Percentiles rank a stretch among this genome's conserved stretches.
Conservation (phyloP, 495 filamentous ascomycete species). For the Cercophora newfieldiana region DNA sequence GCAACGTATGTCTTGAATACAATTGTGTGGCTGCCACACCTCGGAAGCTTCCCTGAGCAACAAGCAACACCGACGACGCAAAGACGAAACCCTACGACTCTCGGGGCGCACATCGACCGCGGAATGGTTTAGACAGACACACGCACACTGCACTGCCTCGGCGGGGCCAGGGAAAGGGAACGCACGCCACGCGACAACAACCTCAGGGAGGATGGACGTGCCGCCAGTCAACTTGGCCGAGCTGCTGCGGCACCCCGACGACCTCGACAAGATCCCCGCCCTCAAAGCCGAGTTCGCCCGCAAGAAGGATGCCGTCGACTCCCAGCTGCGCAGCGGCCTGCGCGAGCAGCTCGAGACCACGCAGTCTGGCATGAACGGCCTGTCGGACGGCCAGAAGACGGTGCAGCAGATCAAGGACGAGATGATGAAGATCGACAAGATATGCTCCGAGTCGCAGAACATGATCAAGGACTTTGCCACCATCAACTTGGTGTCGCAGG, state of each 20-base stretch:
- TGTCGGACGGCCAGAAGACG: conserved; percentile 83
- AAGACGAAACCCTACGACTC: not conserved
- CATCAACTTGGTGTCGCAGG: conserved; percentile 89
- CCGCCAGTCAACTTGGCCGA: conserved; percentile 69
- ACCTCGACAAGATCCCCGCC: conserved; percentile 90
- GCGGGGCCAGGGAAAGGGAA: conserved; percentile 11
- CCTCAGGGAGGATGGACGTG: no score
- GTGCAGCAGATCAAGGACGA: conserved; percentile 92
- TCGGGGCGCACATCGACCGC: conserved; percentile 4
- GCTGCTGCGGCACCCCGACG: conserved; percentile 70
- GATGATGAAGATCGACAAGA: conserved; percentile 96
- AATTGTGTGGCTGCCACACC: not conserved
- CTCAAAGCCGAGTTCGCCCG: conserved; percentile 91
- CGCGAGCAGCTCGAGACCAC: conserved; percentile 90
- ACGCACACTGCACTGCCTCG: conserved; percentile 5
- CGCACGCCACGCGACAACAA: conserved; percentile 35
- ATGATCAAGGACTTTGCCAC: conserved; percentile 97
- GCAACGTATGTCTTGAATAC: not conserved
- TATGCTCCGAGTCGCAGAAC: conserved; percentile 92
- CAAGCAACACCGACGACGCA: not conserved
- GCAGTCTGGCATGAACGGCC: conserved; percentile 81
- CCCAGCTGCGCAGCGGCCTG: conserved; percentile 81
- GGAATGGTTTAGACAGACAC: conserved; percentile 26
- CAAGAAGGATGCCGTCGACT: conserved; percentile 90
- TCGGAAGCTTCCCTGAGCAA: not conserved